Base-by-base conservation (phyloP, 306 rosid genomes). In the Vicia villosa region DNA sequence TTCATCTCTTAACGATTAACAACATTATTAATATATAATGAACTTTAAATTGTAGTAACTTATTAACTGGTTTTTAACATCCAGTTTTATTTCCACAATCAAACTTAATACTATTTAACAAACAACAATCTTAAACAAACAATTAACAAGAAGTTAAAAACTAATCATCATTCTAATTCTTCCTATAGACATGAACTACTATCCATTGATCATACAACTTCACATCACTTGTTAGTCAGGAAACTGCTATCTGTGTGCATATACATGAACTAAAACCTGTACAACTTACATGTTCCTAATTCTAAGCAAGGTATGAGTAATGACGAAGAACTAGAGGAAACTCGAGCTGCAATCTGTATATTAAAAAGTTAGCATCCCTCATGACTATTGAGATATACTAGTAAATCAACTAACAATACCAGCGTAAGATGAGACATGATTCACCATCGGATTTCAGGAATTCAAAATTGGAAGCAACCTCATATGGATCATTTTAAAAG, bases 291-390 rank as follows among this genome's bases (percentile, higher is more conserved):
- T 24, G 20, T 10, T 38, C 41, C 22, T 17, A 68, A 50, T 54
- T 69, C 63, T 51, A 10, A 36, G 45, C 26, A 59, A 8, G 4
- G 26, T 0, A 8, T 32, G 10, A 34, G 37, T 40, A 14, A 22
- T 15, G 37, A 30, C 7, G 37, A 17, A 17, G 16, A 43, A 71
- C 16, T 36, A 11, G 58, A 59, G 37, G 32, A 11, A 45, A 11
- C 38, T 19, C 8, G 9, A 10, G 79, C 32, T 16, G n/a, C 40
- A 55, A 55, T 54, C 37, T 41, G 37, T 9, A 37, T 0, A 1
- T 15, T 32, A 5, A n/a, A 66, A 42, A 20, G 30, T 41, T 24
- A 26, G 43, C 36, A 74, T 64, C 43, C 77, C 63, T 72, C 40
- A 37, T 22, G 50, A 15, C 43, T 13, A 38, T 64, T 7, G 56